These are phyloP conservation scores for Wickerhamomyces sp. DNA, from an alignment of 1,139 yeast genomes.

Conservation along the genomic window DNA sequence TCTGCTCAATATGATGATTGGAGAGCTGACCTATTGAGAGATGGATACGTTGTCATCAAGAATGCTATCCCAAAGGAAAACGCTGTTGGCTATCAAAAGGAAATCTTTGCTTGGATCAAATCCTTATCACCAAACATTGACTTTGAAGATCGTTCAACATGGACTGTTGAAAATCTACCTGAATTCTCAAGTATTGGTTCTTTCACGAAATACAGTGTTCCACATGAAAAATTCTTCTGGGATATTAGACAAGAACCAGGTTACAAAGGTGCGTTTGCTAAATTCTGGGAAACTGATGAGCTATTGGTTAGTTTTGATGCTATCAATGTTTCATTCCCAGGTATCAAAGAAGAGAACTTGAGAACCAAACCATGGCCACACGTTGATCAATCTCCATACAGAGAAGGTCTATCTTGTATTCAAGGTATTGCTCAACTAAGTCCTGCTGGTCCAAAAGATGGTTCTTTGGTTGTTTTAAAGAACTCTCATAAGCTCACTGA, in stretches of 20 bases:
- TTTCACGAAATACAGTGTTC: slow-evolving; percentile 14
- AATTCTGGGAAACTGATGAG: slow-evolving; percentile 25
- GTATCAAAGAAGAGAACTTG: slow-evolving; percentile 5
- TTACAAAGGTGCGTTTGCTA: slow-evolving; percentile 18
- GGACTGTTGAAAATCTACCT: slow-evolving; percentile 24
- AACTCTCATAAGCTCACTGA: slow-evolving; percentile 14
- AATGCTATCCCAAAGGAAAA: slow-evolving; percentile 16
- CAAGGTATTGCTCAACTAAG: slow-evolving; percentile 18
- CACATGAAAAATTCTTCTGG: slow-evolving; percentile 26
- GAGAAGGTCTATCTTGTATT: slow-evolving; percentile 14
- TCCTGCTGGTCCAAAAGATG: slow-evolving; percentile 16
- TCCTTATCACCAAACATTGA: slow-evolving; percentile 18
- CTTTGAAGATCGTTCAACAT: slow-evolving; percentile 20
- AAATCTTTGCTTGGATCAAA: slow-evolving; percentile 16
- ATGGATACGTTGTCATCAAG: slow-evolving; percentile 23
- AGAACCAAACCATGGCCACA: slow-evolving; percentile 22
- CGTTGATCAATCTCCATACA: slow-evolving; percentile 24
- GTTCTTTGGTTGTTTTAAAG: slow-evolving; percentile 17
- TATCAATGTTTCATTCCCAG: slow-evolving; percentile 22
- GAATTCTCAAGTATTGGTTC: slow-evolving; percentile 13
- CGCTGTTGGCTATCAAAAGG: slow-evolving; percentile 15
- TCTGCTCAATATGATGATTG: slow-evolving; percentile 12
- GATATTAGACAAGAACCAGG: slow-evolving; percentile 23
- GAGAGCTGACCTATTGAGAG: slow-evolving; percentile 19
- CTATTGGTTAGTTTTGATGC: slow-evolving; percentile 25